Evolutionary conservation across 2,329 filamentous ascomycete genomes (phyloP).

Genomic region (Hyphodiscus sp.): DNA sequence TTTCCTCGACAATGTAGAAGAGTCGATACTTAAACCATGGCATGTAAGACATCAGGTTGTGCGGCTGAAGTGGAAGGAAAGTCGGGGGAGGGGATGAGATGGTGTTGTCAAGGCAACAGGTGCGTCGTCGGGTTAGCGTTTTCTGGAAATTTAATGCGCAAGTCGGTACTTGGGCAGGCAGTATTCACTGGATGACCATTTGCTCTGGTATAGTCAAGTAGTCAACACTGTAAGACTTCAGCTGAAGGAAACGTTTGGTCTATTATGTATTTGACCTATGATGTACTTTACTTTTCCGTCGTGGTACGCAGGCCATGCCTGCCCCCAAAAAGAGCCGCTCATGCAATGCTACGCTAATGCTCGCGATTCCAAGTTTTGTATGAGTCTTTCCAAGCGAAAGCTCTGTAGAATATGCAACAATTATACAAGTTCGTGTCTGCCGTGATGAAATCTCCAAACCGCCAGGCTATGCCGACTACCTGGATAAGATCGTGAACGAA

Average conservation of each 20-base stretch:
- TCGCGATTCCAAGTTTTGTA: background rate
- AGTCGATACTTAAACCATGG: too few relatives aligned
- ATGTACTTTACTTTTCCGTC: conserved; percentile 4
- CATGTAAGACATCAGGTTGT: too few relatives aligned
- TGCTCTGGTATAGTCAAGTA: background rate
- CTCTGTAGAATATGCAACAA: background rate
- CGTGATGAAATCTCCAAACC: background rate
- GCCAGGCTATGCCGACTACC: background rate
- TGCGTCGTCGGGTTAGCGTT: too few relatives aligned
- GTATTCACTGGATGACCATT: background rate
- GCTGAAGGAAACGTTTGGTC: background rate
- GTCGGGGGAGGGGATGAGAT: too few relatives aligned
- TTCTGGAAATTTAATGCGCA: too few relatives aligned
- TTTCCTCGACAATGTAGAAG: too few relatives aligned
- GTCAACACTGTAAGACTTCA: background rate
- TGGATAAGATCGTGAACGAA: background rate
- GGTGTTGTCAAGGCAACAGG: too few relatives aligned
- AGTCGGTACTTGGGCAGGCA: background rate
- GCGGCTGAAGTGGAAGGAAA: too few relatives aligned
- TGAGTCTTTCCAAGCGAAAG: background rate
- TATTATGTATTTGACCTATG: conserved; percentile 4
- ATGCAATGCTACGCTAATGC: background rate
- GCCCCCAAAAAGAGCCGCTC: background rate
- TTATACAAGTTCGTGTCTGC: background rate
- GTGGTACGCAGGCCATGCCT: background rate